Base-by-base conservation (phyloP, 2,329 filamentous ascomycete species). In the Massarina eburnea region DNA sequence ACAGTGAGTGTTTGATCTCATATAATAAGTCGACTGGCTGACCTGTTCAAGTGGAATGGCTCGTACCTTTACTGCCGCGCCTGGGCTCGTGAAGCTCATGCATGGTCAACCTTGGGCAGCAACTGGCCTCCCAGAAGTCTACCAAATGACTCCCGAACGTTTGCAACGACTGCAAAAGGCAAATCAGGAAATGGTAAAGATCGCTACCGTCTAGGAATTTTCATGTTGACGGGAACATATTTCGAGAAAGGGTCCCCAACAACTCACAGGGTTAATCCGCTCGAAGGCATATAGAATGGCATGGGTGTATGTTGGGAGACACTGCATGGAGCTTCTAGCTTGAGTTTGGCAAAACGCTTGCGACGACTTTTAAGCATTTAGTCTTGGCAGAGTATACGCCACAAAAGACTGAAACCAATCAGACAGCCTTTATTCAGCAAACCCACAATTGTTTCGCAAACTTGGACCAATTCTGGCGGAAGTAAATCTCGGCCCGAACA, bases 21-120 rank as follows among this genome's bases (percentile, higher is more conserved):
- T 43, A n/a, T 20, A 17, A 21, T 8, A 4, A 5, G 14, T 19
- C 8, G 24, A 26, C 8, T 20, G 15, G 43, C 49, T 52, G 22
- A 51, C 40, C 32, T 6, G 18, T 6, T 39, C 18, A 42, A 64
- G 59, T 51, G 56, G 61, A 2, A 62, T 63, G 60, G 57, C 51
- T 32, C 54, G 59, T 2, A 60, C 52, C 4, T 64, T 65, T 40
- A 63, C 59, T 19, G 60, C 56, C 19, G 57, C 60, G n/a, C 61
- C 59, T 14, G 59, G 52, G 3, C 36, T 62, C 4, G 56, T 63
- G 12, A 59, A 57, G 26, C 41, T 60, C 9, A 61, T 61, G 51
- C 56, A 58, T 20, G 58, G 52, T 0, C 45, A 55, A 18, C 8
- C 45, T 7, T 63, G 60, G 57, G 24, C 24, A 8, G 52, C 33